Conservation (phyloP, 2,329 filamentous ascomycete genomes). For the Sporothrix curviconia region DNA sequence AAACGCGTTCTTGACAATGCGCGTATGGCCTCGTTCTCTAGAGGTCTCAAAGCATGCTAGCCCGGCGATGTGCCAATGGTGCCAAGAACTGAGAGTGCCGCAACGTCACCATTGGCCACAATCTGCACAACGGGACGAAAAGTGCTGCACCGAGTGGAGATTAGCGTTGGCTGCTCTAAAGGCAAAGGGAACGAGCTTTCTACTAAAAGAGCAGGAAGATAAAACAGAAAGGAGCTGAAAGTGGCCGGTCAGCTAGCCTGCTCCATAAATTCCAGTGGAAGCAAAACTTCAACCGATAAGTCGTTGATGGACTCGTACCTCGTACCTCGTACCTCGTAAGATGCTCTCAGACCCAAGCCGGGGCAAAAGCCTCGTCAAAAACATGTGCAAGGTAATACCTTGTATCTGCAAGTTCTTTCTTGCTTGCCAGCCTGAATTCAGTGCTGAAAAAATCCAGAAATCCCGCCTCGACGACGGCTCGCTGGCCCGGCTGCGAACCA, state of each 20-base stretch:
- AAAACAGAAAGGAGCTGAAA: no score
- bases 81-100: conserved; percentile 7
- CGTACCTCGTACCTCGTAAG: no score
- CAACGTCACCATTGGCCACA: conserved; percentile 11
- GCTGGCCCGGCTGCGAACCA: conserved; percentile 7
- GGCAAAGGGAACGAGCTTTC: no score
- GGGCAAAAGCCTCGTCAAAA: no score
- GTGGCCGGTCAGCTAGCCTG: not conserved
- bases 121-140: conserved; percentile 12
- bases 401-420: no score
- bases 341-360: no score
- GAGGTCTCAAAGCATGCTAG: not conserved
- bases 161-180: conserved; percentile 10
- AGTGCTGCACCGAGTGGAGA: conserved; percentile 7
- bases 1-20: no score
- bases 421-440: no score
- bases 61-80: not conserved
- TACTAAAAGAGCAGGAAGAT: no score
- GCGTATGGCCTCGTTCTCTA: not conserved
- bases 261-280: not conserved
- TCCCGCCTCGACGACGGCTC: conserved; percentile 11
- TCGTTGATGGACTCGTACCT: no score
- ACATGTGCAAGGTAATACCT: no score
- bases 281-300: not conserved
- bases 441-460: no score